Percentiles rank a stretch among this genome's conserved stretches.
Evolutionary conservation across 148 eudicot species (phyloP).

Genomic region (Hydrangea macrophylla): DNA sequence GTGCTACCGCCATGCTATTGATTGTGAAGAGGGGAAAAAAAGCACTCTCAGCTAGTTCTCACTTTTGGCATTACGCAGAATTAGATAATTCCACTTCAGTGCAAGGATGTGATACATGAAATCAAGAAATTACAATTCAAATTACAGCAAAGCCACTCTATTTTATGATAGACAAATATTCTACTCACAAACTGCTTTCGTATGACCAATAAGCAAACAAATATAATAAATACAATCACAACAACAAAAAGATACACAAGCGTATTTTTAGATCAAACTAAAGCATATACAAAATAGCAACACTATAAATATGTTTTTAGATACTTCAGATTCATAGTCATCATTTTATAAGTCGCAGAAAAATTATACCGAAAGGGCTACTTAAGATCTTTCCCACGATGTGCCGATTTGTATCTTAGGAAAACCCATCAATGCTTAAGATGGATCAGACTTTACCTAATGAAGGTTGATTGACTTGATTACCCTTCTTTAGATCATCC

Average conservation of each 20-base stretch:
- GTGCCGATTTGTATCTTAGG: background rate
- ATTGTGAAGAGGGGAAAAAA: background rate
- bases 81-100: background rate
- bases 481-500: constrained; percentile 32
- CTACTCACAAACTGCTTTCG: background rate
- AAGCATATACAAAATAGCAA: background rate
- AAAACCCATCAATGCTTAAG: background rate
- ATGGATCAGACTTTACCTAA: constrained; percentile 16
- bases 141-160: background rate
- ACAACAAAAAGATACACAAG: background rate
- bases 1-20: background rate
- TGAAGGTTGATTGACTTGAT: constrained; percentile 14
- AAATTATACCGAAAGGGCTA: background rate
- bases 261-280: background rate
- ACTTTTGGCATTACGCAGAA: background rate
- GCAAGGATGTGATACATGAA: background rate
- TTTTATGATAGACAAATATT: background rate
- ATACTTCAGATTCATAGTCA: background rate
- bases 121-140: background rate
- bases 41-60: background rate
- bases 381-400: background rate
- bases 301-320: background rate
- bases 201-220: background rate
- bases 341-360: background rate
- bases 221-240: background rate